Evolutionary conservation across 192 early-diverging fungal genomes (phyloP).

Genomic region (Dissophora ornata): DNA sequence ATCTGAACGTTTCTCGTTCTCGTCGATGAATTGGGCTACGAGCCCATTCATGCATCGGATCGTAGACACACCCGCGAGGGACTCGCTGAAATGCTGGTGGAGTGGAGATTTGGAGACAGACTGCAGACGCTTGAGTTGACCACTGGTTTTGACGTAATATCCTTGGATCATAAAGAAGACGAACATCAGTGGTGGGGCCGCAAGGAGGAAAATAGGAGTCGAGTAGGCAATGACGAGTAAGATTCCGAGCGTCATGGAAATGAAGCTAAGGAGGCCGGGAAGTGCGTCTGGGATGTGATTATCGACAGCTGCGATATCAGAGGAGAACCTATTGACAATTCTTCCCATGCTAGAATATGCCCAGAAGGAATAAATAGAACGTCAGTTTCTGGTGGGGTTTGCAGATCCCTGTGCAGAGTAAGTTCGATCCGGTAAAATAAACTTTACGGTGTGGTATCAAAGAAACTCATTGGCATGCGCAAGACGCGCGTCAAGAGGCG

Average conservation of each 20-base stretch:
- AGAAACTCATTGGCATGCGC: conserved; percentile 81
- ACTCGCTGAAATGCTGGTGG: conserved; percentile 84
- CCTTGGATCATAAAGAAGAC: conserved; percentile 68
- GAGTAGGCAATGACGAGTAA: conserved; percentile 69
- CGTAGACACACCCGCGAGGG: conserved; percentile 77
- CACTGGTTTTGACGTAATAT: conserved; percentile 75
- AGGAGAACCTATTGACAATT: conserved; percentile 86
- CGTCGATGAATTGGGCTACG: conserved; percentile 65
- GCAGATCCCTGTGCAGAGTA: not conserved
- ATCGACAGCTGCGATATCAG: conserved; percentile 86
- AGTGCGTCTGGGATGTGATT: conserved; percentile 60
- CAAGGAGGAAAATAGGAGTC: conserved; percentile 30
- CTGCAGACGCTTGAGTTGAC: conserved; percentile 87
- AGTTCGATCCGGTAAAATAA: not conserved
- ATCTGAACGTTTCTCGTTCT: conserved; percentile 54
- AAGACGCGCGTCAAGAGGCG: conserved; percentile 67
- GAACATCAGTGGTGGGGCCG: conserved; percentile 25
- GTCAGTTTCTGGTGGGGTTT: too few species aligned
- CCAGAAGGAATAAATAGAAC: not conserved
- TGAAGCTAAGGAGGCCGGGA: conserved; percentile 59
- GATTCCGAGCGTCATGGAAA: conserved; percentile 60
- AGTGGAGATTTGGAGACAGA: conserved; percentile 76
- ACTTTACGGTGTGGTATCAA: conserved; percentile 90
- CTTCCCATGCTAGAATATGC: conserved; percentile 25
- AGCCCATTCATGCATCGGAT: conserved; percentile 79